phyloP scores from a whole-genome alignment of 495 filamentous ascomycete species.

The Xylaria flabelliformis region DNA sequence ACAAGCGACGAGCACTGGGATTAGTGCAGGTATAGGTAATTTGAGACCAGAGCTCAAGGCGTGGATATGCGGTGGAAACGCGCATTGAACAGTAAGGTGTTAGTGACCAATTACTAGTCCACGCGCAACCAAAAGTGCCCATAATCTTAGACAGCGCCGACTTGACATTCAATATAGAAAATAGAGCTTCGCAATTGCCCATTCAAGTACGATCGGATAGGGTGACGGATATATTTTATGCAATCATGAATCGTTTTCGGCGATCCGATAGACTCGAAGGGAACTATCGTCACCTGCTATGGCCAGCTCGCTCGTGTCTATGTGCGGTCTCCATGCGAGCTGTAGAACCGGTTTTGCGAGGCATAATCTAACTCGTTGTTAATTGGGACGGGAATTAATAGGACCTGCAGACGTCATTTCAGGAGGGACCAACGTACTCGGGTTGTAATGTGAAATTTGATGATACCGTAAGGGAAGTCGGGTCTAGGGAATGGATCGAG shows the following conservation, averaged over 20 bases:
- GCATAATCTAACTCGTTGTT: conserved; percentile 45
- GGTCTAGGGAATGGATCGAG: conserved; percentile 50
- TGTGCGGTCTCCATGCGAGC: conserved; percentile 75
- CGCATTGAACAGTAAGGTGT: conserved; percentile 8
- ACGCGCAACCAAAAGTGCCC: not conserved
- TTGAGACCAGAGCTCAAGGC: not conserved
- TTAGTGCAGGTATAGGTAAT: not conserved
- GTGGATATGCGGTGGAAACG: not conserved
- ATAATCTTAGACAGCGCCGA: conserved; percentile 9
- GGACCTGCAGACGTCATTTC: not conserved
- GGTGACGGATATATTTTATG: not conserved
- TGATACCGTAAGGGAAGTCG: conserved; percentile 51
- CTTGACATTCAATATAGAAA: not conserved
- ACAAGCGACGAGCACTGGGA: not conserved
- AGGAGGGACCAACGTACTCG: conserved; percentile 42
- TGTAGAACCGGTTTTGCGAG: conserved; percentile 77
- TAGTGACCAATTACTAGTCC: not conserved
- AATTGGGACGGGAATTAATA: not conserved
- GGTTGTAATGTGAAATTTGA: conserved; percentile 51
- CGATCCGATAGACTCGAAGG: conserved; percentile 71
- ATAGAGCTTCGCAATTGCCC: conserved; percentile 7
- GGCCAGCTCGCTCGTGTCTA: conserved; percentile 62
- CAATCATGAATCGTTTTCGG: conserved; percentile 30
- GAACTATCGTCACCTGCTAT: conserved; percentile 86
- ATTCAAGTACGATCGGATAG: not conserved